Base-by-base conservation (phyloP, 352 stramenopile species). In the Phytopythium sindhum region DNA sequence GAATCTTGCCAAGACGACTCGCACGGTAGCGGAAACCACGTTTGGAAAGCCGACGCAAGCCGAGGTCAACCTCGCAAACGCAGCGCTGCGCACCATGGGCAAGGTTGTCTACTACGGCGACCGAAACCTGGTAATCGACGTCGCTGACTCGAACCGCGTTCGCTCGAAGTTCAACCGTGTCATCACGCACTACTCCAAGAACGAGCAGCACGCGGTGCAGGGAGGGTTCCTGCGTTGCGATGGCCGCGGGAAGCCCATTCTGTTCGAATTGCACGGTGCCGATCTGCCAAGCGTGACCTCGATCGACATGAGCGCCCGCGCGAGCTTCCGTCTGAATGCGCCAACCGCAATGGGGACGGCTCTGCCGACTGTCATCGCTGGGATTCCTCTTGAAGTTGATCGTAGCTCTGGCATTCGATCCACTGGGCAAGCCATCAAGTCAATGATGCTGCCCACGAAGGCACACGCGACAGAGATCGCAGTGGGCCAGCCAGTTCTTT, bases 121-220 rank as follows among this genome's bases (percentile, higher is more conserved):
- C 64, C 61, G 62, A 0, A 91, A 93, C 45, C 66, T 95, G 12
- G 78, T 91, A 29, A 90, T 95, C 45, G 80, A 92, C 57, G 84
- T 95, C 10, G 83, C 75, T 1, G 81, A 95, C 67, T 93, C 84
- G 59, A 93, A 95, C 54, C 84, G 86, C 10, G 66, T 88, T 28
- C 81, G 83, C 24, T 91, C 81, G 44, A 93, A 91, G 67, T 92
- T 95, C 64, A 92, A 95, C 39, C 84, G 82, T 35, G 78, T 95
- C 26, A 81, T 95, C 52, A 93, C 84, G 15, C 82, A 91, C 58
- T 91, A 86, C 39, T 79, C 79, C 62, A 92, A 93, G 68, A 81
- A 79, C 45, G 86, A 90, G 44, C 52, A 75, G 31, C 60, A 69
- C 3, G 63, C 70, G n/a, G 80, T 89, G 0, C 80, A 84, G 60